These are phyloP conservation scores for Trifolium pratense DNA, from an alignment of 306 rosid genomes.

Conservation along the genomic window DNA sequence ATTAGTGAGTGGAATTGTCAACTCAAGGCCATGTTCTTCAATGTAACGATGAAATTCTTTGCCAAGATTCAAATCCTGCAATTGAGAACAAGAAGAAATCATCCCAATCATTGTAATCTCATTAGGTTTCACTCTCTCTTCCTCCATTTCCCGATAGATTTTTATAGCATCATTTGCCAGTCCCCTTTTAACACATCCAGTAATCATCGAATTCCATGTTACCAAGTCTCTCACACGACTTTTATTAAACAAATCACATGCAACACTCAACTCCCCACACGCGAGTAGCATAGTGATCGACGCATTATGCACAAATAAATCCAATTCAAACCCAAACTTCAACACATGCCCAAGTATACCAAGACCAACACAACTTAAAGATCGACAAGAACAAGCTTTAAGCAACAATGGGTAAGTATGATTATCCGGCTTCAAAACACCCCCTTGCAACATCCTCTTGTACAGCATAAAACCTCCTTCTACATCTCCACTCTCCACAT, in stretches of 20 bases:
- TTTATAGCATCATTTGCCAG: conserved; percentile 58
- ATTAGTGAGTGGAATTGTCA: conserved; percentile 70
- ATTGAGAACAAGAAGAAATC: conserved; percentile 73
- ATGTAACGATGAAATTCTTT: conserved; percentile 57
- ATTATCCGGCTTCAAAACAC: conserved; percentile 61
- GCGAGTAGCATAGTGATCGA: conserved; percentile 65
- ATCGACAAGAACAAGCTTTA: conserved; percentile 64
- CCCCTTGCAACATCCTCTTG: conserved; percentile 57
- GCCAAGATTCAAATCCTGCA: conserved; percentile 66
- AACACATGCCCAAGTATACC: conserved; percentile 68
- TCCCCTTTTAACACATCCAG: conserved; percentile 72
- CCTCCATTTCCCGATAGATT: conserved; percentile 62
- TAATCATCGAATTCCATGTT: conserved; percentile 84
- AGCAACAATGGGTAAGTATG: conserved; percentile 72
- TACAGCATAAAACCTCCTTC: conserved; percentile 60
- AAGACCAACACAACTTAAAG: conserved; percentile 50
- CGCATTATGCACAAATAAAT: conserved; percentile 72
- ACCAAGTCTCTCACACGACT: conserved; percentile 73
- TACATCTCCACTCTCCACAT: conserved; percentile 54
- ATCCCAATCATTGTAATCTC: conserved; percentile 84
- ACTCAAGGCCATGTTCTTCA: conserved; percentile 48
- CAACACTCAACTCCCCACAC: conserved; percentile 55
- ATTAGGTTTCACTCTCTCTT: conserved; percentile 62
- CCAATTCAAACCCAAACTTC: conserved; percentile 62
- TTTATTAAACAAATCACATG: conserved; percentile 65